Evolutionary conservation across 2,329 filamentous ascomycete genomes (phyloP), one percentile per base, ranked within the genome.

Genomic region (Phialophora verrucosa): DNA sequence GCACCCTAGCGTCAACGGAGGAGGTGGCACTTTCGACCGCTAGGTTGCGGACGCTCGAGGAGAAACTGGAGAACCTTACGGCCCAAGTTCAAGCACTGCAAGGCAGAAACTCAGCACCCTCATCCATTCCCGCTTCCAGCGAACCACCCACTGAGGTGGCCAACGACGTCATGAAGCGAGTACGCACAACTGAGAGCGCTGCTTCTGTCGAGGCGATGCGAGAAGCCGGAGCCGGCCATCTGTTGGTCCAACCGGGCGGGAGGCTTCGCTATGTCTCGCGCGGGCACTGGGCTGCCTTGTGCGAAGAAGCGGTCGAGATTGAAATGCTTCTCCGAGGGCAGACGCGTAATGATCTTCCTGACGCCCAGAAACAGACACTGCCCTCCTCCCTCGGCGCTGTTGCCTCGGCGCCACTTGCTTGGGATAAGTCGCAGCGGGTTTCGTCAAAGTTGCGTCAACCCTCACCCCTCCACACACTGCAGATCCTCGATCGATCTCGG

Each of bases 11-110:
- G 10, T 35, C 53, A 38, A 38, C 53, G 3, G 53, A 31, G 10
- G 27, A 56, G n/a, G 29, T 56, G 25, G 25, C 53, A 17, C 23
- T 56, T 12, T 56, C 53, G 5, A 38, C 53, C 12, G 17, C 53
- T n/a, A 31, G 53, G 8, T 31, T 56, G 29, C 27, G 29, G 10
- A 38, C 25, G 5, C 27, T 56, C 17, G 53, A 56, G 29, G 53
- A 38, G 27, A 56, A 56, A 56, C 31, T 56, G n/a, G 53, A 56
- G 53, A 56, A 31, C 29, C 53, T 56, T 17, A 56, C 53, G 17
- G 53, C 53, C 20, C 27, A 32, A 38, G 27, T 56, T 38, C 53
- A 56, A 32, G 53, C 27, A 4, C 31, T 56, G n/a, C 53, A 56
- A 10, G 29, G 31, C n/a, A 31, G 53, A 56, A 20, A 25, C n/a